These are phyloP conservation scores for Septoria linicola DNA, from an alignment of 2,329 filamentous ascomycete genomes.

Conservation along the genomic window DNA sequence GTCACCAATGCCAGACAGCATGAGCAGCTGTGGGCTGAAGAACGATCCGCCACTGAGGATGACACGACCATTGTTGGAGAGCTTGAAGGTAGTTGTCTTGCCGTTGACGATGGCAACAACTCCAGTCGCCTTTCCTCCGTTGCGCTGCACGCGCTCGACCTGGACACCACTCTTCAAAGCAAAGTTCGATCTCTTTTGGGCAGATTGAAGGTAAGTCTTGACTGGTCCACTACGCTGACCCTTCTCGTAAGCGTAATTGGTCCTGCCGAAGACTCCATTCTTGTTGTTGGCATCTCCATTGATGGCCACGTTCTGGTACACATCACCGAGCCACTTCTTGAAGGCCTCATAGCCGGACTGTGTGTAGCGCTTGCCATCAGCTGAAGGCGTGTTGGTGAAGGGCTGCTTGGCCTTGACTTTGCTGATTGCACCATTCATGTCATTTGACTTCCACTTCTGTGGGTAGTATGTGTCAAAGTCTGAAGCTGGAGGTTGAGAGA, in stretches of 20 bases:
- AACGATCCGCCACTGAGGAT: constrained; percentile 56
- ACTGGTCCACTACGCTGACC: constrained; percentile 47
- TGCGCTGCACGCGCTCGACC: constrained; percentile 48
- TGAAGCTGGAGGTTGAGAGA: constrained; percentile 57
- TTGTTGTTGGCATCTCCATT: constrained; percentile 52
- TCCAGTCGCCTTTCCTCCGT: constrained; percentile 57
- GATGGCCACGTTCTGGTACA: constrained; percentile 50
- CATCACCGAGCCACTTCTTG: constrained; percentile 51
- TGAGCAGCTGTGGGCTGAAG: constrained; percentile 64
- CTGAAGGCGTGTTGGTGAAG: constrained; percentile 59
- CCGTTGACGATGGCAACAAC: constrained; percentile 55
- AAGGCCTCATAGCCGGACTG: constrained; percentile 51
- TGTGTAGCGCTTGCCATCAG: constrained; percentile 57
- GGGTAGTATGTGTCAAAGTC: constrained; percentile 61
- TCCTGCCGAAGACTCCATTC: constrained; percentile 50
- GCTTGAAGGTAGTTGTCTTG: constrained; percentile 64
- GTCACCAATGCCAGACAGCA: constrained; percentile 64
- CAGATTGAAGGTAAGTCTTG: constrained; percentile 52
- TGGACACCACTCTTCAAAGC: constrained; percentile 56
- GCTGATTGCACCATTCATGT: constrained; percentile 49
- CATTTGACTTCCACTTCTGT: constrained; percentile 51
- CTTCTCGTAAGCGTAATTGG: constrained; percentile 43
- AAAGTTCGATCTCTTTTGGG: constrained; percentile 54
- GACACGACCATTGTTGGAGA: constrained; percentile 58
- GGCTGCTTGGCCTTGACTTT: constrained; percentile 49